A percentile compares a stretch with the other conserved stretches of the same genome.
Conservation (phyloP, 352 stramenopile genomes). For the Peronosclerospora sorghi region DNA sequence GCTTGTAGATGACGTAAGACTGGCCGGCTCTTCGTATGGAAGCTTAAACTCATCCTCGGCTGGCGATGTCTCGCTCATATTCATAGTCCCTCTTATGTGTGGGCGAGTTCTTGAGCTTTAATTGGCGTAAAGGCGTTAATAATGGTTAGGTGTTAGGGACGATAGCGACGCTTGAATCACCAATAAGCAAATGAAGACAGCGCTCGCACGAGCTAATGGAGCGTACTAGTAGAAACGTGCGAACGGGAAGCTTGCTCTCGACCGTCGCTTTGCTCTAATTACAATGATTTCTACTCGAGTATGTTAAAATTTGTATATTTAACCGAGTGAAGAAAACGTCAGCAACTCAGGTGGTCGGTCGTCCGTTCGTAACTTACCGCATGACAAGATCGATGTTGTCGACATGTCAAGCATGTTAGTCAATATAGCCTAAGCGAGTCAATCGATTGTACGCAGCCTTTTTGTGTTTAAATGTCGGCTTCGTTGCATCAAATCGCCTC, state of each 20-base stretch:
- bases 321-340: neutral
- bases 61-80: constrained; percentile 6
- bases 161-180: constrained; percentile 12
- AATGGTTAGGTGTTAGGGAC: constrained; percentile 1
- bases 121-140: constrained; percentile 11
- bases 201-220: constrained; percentile 1
- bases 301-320: neutral
- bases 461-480: neutral
- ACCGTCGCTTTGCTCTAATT: constrained; percentile 9
- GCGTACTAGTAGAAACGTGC: neutral
- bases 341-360: constrained; percentile 17
- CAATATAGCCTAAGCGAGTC: constrained; percentile 1
- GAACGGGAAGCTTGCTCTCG: constrained; percentile 8
- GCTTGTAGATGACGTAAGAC: constrained; percentile 27
- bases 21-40: constrained; percentile 18
- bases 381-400: neutral
- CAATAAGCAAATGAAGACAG: constrained; percentile 1
- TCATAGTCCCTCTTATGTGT: constrained; percentile 12
- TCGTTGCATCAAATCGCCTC: neutral
- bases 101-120: neutral
- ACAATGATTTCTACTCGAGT: neutral
- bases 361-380: neutral
- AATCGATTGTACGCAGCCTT: constrained; percentile 5
- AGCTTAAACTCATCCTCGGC: constrained; percentile 19
- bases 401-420: constrained; percentile 11